Evolutionary conservation across 805 yeast genomes (phyloP).

Genomic region (Metschnikowia anglica): DNA sequence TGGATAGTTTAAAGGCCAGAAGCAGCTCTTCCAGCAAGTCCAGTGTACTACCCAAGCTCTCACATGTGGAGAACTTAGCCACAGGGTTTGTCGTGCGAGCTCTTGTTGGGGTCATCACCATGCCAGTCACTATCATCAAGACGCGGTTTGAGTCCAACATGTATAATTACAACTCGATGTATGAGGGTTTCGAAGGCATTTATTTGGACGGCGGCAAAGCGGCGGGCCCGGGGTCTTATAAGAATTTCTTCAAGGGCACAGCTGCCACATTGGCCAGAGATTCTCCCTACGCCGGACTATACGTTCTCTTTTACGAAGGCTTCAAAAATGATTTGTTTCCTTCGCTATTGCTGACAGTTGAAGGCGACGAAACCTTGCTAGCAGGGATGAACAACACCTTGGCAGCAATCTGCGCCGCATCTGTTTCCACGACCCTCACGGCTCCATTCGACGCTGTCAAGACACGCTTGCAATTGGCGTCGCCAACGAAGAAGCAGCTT

Average conservation of each 20-base stretch:
- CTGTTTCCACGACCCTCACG: slow-evolving; percentile 77
- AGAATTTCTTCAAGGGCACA: slow-evolving; percentile 83
- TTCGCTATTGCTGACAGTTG: slow-evolving; percentile 13
- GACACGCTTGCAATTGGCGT: slow-evolving; percentile 79
- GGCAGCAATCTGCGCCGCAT: slow-evolving; percentile 80
- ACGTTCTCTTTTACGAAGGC: slow-evolving; percentile 80
- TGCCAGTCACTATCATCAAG: slow-evolving; percentile 92
- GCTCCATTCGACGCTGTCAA: slow-evolving; percentile 95
- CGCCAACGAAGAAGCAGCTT: slow-evolving; percentile 38
- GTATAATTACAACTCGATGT: slow-evolving; percentile 65
- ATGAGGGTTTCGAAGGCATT: slow-evolving; percentile 59
- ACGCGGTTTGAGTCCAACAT: slow-evolving; percentile 84
- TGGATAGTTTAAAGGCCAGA: slow-evolving; percentile 35
- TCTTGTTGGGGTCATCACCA: slow-evolving; percentile 77
- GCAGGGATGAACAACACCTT: slow-evolving; percentile 47
- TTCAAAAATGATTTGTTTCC: slow-evolving; percentile 60
- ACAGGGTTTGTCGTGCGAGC: slow-evolving; percentile 82
- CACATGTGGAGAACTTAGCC: slow-evolving; percentile 64
- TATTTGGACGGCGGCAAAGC: slow-evolving; percentile 27
- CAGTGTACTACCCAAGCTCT: slow-evolving; percentile 63
- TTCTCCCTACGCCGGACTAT: slow-evolving; percentile 95
- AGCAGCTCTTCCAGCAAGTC: slow-evolving; percentile 2
- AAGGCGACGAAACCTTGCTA: slow-evolving; percentile 11
- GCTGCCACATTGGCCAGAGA: slow-evolving; percentile 86
- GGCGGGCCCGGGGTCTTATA: slow-evolving; percentile 45